phyloP scores from a whole-genome alignment of 345 rosid species.

The Rhodamnia rubescens region DNA sequence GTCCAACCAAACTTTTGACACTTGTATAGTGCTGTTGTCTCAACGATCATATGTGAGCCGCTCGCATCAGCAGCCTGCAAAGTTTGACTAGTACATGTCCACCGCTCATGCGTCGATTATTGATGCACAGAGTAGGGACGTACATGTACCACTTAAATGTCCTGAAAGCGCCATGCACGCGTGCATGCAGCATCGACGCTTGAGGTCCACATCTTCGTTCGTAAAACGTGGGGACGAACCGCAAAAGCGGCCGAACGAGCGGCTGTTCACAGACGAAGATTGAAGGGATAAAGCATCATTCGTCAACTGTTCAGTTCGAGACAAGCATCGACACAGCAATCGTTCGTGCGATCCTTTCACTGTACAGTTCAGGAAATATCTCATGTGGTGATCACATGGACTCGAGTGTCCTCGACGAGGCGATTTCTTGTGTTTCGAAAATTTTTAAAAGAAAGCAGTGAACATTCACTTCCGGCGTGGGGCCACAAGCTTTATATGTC shows the following conservation, averaged over 20 bases:
- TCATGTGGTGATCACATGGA: background rate
- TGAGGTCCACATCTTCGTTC: background rate
- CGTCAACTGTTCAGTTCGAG: background rate
- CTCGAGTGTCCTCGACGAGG: background rate
- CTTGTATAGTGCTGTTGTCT: rapidly evolving
- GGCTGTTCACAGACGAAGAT: background rate
- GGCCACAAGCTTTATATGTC: background rate
- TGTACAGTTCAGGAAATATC: background rate
- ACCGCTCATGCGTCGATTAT: background rate
- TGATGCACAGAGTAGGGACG: background rate
- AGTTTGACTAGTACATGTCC: background rate
- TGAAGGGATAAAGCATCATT: background rate
- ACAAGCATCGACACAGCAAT: background rate
- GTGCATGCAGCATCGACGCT: background rate
- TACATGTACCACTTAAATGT: background rate
- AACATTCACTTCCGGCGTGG: background rate
- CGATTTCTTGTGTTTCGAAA: background rate
- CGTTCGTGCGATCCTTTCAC: background rate
- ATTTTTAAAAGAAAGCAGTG: background rate
- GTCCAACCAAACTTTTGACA: too few relatives aligned
- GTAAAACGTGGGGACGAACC: background rate
- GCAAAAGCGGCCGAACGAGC: background rate
- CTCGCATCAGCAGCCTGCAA: background rate
- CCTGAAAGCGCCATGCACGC: background rate
- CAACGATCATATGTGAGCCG: background rate